Conservation (phyloP, 2,329 filamentous ascomycete genomes). For the Chaetomium sp. region DNA sequence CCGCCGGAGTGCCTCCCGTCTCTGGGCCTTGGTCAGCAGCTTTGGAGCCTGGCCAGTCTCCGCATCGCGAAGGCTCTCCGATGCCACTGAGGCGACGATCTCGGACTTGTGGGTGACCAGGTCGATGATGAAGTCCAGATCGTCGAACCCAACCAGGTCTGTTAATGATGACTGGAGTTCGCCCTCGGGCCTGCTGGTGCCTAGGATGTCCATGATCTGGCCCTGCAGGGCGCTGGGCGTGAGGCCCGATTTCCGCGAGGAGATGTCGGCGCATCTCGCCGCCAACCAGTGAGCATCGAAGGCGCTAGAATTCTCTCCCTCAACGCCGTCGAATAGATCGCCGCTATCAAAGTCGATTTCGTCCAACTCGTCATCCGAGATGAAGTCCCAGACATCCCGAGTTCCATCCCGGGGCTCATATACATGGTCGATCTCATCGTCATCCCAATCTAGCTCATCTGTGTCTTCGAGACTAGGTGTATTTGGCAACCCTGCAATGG, state of each 20-base stretch:
- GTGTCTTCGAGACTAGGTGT: conserved; percentile 45
- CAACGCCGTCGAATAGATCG: conserved; percentile 38
- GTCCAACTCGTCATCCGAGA: conserved; percentile 73
- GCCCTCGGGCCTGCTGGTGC: conserved; percentile 69
- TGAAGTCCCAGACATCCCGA: conserved; percentile 91
- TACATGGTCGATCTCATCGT: conserved; percentile 60
- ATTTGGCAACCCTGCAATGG: conserved; percentile 67
- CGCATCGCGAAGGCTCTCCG: conserved; percentile 36
- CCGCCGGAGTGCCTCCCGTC: conserved; percentile 74
- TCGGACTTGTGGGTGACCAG: conserved; percentile 76
- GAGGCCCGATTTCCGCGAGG: conserved; percentile 65
- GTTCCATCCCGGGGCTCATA: conserved; percentile 56
- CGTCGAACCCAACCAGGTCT: conserved; percentile 89
- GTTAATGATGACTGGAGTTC: conserved; percentile 89
- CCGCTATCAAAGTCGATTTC: conserved; percentile 52
- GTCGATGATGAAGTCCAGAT: conserved; percentile 90
- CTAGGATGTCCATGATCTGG: conserved; percentile 75
- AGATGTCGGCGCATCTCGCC: conserved; percentile 67
- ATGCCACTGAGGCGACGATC: conserved; percentile 55
- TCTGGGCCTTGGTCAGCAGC: conserved; percentile 73
- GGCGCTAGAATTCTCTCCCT: conserved; percentile 41
- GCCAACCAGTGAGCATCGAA: conserved; percentile 70
- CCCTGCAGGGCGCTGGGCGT: conserved; percentile 70
- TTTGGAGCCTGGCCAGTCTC: conserved; percentile 41
- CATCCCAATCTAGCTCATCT: conserved; percentile 61